A percentile compares a stretch with the other conserved stretches of the same genome.
phyloP scores from a whole-genome alignment of 805 yeast genomes.

The Kazachstania martiniae region DNA sequence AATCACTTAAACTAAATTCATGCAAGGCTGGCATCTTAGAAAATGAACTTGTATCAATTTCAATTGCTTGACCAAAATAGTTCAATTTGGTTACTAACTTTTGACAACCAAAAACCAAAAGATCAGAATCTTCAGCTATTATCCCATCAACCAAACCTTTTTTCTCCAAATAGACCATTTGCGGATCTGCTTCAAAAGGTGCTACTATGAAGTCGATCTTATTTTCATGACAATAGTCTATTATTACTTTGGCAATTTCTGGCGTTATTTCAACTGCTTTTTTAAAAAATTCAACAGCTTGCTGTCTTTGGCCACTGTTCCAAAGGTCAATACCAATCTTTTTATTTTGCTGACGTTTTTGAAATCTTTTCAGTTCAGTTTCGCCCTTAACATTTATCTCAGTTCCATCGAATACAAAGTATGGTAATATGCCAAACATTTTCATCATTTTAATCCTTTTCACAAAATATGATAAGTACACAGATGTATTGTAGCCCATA shows the following conservation, averaged over 20 bases:
- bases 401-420: slow-evolving; percentile 88
- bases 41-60: slow-evolving; percentile 48
- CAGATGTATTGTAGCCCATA: slow-evolving; percentile 50
- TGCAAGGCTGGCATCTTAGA: slow-evolving; percentile 28
- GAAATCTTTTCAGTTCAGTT: slow-evolving; percentile 55
- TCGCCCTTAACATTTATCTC: slow-evolving; percentile 61
- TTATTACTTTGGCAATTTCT: slow-evolving; percentile 75
- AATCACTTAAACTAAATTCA: slow-evolving; percentile 37
- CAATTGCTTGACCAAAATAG: slow-evolving; percentile 54
- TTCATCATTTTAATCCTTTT: slow-evolving; percentile 54
- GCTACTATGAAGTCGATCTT: slow-evolving; percentile 72
- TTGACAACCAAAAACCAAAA: slow-evolving; percentile 75
- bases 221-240: slow-evolving; percentile 51
- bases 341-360: slow-evolving; percentile 44
- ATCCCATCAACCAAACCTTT: slow-evolving; percentile 69
- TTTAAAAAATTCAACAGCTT: slow-evolving; percentile 55
- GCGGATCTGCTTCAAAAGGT: slow-evolving; percentile 96
- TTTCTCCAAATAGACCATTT: slow-evolving; percentile 79
- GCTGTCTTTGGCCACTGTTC: slow-evolving; percentile 37
- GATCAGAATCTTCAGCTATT: slow-evolving; percentile 86
- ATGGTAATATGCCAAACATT: slow-evolving; percentile 59
- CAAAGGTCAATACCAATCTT: slow-evolving; percentile 40
- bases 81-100: slow-evolving; percentile 68
- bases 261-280: slow-evolving; percentile 80
- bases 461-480: slow-evolving; percentile 56